phyloP scores from a whole-genome alignment of 2,329 filamentous ascomycete genomes.

The Colletotrichum sp. region DNA sequence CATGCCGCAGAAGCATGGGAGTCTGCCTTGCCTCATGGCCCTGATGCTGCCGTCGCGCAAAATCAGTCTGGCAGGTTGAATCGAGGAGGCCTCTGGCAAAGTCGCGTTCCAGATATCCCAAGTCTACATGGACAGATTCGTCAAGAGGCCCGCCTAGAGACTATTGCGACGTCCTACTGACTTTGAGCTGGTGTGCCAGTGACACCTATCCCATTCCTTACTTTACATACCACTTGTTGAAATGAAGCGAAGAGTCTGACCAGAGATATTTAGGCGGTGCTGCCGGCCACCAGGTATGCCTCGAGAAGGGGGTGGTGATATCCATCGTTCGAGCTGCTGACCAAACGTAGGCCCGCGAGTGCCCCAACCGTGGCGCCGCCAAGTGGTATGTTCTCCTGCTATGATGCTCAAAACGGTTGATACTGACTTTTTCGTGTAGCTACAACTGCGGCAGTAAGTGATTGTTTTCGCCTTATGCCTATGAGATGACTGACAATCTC shows the following conservation, averaged over 20 bases:
- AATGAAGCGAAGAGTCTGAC: conserved; percentile 20
- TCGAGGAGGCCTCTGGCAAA: not conserved
- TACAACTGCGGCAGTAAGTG: conserved; percentile 81
- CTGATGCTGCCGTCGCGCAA: not conserved
- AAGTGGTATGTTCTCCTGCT: conserved; percentile 69
- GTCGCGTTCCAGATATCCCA: not conserved
- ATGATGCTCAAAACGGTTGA: not conserved
- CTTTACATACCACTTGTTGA: not conserved
- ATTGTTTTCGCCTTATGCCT: conserved; percentile 23
- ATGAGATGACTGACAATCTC: conserved; percentile 26
- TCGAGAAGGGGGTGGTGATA: not conserved
- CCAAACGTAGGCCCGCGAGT: conserved; percentile 74
- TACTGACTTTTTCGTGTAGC: conserved; percentile 49
- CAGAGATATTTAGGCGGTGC: conserved; percentile 26
- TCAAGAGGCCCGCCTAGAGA: conserved; percentile 4
- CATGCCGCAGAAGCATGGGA: not conserved
- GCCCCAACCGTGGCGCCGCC: conserved; percentile 81
- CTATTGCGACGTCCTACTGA: conserved; percentile 18
- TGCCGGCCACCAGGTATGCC: conserved; percentile 28
- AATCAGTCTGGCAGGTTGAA: not conserved
- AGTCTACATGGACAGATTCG: not conserved
- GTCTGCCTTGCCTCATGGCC: not conserved
- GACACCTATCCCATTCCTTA: not conserved
- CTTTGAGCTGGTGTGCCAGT: conserved; percentile 13
- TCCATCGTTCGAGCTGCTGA: conserved; percentile 24